A percentile compares a stretch with the other conserved stretches of the same genome.
Evolutionary conservation across 2,329 filamentous ascomycete genomes (phyloP).

Genomic region (Sporothrix globosa): DNA sequence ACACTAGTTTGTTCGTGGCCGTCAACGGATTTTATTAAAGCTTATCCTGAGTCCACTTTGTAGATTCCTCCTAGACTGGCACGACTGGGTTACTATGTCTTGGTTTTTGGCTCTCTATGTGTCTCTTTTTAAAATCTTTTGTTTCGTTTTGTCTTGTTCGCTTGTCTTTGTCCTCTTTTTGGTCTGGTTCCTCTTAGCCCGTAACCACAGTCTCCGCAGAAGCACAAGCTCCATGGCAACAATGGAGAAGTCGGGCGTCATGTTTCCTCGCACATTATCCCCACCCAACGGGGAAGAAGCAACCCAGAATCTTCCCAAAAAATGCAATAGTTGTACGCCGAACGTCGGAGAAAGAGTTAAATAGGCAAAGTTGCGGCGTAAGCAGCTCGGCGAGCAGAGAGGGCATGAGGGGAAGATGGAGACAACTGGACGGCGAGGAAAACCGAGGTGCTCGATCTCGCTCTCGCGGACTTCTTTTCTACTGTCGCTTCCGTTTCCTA

Average conservation of each 20-base stretch:
- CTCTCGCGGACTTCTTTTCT: not conserved
- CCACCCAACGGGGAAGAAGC: not conserved
- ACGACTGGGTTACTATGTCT: not conserved
- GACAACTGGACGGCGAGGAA: not conserved
- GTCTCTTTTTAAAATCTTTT: not conserved
- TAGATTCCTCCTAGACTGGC: not conserved
- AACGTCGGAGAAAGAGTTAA: slow-evolving; percentile 20
- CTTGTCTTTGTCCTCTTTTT: not conserved
- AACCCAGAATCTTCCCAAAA: not conserved
- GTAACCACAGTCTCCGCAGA: slow-evolving; percentile 2
- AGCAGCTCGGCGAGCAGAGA: not conserved
- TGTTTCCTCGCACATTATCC: not conserved
- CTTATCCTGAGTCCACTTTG: not conserved
- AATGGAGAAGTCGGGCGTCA: not conserved
- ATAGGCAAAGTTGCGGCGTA: not conserved
- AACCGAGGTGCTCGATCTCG: not conserved
- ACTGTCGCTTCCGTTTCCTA: not conserved
- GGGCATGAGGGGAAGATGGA: not conserved
- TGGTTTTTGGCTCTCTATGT: not conserved
- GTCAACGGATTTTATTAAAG: not conserved
- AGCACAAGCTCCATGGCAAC: not conserved
- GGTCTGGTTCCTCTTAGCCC: not conserved
- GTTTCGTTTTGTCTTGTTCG: not conserved
- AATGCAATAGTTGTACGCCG: not conserved
- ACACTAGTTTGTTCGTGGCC: not conserved